phyloP scores from a whole-genome alignment of 768 basidiomycete species.

The Phylloporus sp. region DNA sequence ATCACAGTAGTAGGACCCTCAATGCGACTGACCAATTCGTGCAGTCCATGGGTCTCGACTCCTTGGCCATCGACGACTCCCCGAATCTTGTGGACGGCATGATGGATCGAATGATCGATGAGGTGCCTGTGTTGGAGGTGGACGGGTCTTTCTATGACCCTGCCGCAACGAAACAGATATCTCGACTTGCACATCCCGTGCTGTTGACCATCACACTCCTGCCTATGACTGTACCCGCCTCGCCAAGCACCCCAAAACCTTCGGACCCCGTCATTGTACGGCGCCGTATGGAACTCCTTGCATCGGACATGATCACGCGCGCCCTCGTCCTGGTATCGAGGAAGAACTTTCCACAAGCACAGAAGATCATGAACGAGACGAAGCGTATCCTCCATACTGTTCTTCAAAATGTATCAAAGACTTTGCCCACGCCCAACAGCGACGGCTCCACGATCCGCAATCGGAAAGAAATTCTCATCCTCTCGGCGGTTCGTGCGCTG shows the following conservation, averaged over 20 bases:
- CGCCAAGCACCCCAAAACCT: slow-evolving; percentile 36
- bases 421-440: slow-evolving; percentile 53
- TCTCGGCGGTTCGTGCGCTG: slow-evolving; percentile 73
- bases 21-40: slow-evolving; percentile 91
- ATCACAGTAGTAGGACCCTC: slow-evolving; percentile 32
- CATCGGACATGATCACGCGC: slow-evolving; percentile 96
- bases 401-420: slow-evolving; percentile 74
- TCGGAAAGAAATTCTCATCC: slow-evolving; percentile 70
- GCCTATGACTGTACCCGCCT: slow-evolving; percentile 40
- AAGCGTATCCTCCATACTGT: slow-evolving; percentile 91
- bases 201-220: slow-evolving; percentile 91
- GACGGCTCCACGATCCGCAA: slow-evolving; percentile 53
- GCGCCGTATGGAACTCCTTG: slow-evolving; percentile 92
- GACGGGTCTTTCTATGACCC: slow-evolving; percentile 96
- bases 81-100: slow-evolving; percentile 80
- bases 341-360: slow-evolving; percentile 86
- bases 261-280: slow-evolving; percentile 90
- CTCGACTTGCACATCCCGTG: slow-evolving; percentile 87
- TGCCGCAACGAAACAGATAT: slow-evolving; percentile 72
- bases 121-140: slow-evolving; percentile 93
- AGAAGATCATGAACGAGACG: slow-evolving; percentile 86
- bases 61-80: slow-evolving; percentile 62
- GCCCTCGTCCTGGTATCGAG: slow-evolving; percentile 88
- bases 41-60: slow-evolving; percentile 76
- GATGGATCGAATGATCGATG: slow-evolving; percentile 97